These are phyloP conservation scores for Apiotrichum gamsii DNA, from an alignment of 1,284 basidiomycete genomes.

Conservation along the genomic window DNA sequence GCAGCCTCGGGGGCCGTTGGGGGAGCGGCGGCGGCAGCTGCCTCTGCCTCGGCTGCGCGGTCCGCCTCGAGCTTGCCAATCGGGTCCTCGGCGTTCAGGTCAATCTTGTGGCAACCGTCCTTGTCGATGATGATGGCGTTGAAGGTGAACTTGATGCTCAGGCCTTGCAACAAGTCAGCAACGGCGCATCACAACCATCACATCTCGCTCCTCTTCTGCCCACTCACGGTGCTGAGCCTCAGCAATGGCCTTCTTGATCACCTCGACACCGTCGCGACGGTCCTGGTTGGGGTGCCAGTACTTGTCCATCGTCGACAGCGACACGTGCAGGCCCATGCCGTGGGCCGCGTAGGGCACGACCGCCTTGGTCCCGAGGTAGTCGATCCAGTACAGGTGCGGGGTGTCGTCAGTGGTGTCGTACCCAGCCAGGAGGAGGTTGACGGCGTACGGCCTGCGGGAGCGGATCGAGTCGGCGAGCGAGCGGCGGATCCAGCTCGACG, in stretches of 20 bases:
- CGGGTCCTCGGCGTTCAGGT: slow-evolving; percentile 44
- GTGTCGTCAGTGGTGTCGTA: slow-evolving; percentile 62
- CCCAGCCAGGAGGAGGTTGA: slow-evolving; percentile 89
- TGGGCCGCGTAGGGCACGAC: slow-evolving; percentile 87
- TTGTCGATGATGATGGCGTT: slow-evolving; percentile 88
- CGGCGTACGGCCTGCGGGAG: slow-evolving; percentile 78
- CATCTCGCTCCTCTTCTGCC: no score
- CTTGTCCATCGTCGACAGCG: slow-evolving; percentile 84
- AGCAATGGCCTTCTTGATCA: slow-evolving; percentile 76
- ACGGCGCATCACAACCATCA: no score
- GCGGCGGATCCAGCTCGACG: slow-evolving; percentile 90
- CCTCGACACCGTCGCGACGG: slow-evolving; percentile 71
- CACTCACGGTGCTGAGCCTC: slow-evolving; percentile 72
- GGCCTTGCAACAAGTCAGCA: slow-evolving; percentile 33
- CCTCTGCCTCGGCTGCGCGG: slow-evolving; percentile 21
- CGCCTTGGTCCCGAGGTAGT: slow-evolving; percentile 21
- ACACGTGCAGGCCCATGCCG: slow-evolving; percentile 91
- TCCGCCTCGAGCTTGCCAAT: slow-evolving; percentile 28
- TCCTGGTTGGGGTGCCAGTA: slow-evolving; percentile 50
- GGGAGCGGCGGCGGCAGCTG: background rate
- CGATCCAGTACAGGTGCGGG: slow-evolving; percentile 56
- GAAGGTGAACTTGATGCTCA: slow-evolving; percentile 76
- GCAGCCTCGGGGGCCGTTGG: background rate
- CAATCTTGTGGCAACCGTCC: slow-evolving; percentile 73
- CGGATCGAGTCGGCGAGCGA: slow-evolving; percentile 83